Base-by-base conservation (phyloP, 2,329 filamentous ascomycete genomes). In the Penicillium sp. region DNA sequence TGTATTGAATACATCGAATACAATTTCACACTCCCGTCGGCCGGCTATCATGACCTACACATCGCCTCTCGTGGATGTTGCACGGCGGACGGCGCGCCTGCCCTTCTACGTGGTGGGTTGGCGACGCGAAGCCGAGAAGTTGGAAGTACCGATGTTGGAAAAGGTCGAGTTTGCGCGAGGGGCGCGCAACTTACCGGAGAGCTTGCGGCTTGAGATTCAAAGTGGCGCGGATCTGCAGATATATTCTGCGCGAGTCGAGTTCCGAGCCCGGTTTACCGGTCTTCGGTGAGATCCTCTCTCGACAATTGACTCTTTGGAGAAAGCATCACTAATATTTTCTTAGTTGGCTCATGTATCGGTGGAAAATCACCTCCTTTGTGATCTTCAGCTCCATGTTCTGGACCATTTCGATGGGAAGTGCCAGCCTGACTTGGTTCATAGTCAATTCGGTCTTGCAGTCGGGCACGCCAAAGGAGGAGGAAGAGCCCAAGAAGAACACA, bases 291-390 rank as follows among this genome's bases (percentile, higher is more conserved):
- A 42, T 21, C 7, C n/a, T 24, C 17, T n/a, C 26, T 20, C 4
- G 23, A 15, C 21, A 18, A 26, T 17, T 42, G 27, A 23, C 29
- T 10, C n/a, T 18, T 10, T 4, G n/a, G 1, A 23, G 21, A 13
- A 15, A 26, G 6, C 18, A 36, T 26, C 43, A 15, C 65, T 68
- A 51, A 70, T 45, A 24, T 12, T 20, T 10, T 27, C 47, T 15
- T 45, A 79, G 88, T 42, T 94, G 89, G 84, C 64, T 92, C 49
- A 96, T 99, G 89, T 94, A 94, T 64, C 86, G 90, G 55, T 87
- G 93, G 74, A 84, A 88, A 10, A 65, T 94, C 29, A 69, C 84
- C 1, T 85, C 85, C 4, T 91, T 91, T 52, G 46, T 88, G 0
- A 64, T 86, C 1, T 88, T 91, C 63, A 89, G 86, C 0, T 71